Evolutionary conservation across 75 land plant genomes (phyloP).

Genomic region (Adiantum capillusveneris): DNA sequence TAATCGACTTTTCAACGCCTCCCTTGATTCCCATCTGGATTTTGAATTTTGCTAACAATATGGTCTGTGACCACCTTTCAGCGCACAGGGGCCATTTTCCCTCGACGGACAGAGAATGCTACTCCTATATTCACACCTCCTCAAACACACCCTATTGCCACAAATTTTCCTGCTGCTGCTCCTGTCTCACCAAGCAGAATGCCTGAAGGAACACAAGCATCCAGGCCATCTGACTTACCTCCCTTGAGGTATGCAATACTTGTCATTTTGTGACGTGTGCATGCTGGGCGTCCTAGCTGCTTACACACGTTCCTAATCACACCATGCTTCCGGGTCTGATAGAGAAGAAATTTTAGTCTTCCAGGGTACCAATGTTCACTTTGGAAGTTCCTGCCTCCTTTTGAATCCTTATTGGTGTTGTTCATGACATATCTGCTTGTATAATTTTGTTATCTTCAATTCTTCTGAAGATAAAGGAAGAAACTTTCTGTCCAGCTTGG

Average conservation of each 20-base stretch:
- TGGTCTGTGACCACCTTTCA: constrained; percentile 17
- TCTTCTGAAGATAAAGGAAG: too few species aligned
- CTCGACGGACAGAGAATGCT: constrained; percentile 64
- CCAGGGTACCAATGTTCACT: background rate
- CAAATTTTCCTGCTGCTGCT: constrained; percentile 39
- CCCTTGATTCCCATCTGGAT: too few species aligned
- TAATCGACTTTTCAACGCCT: too few species aligned
- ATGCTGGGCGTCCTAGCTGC: too few species aligned
- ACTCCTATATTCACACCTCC: constrained; percentile 90
- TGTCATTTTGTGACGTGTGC: background rate
- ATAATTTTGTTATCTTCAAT: background rate
- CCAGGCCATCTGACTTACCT: constrained; percentile 54
- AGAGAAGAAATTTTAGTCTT: background rate
- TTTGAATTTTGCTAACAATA: too few species aligned
- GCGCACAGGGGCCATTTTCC: constrained; percentile 91
- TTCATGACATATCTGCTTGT: background rate
- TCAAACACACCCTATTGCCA: constrained; percentile 67
- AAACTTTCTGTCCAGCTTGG: constrained; percentile 40
- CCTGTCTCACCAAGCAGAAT: constrained; percentile 33
- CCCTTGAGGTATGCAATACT: constrained; percentile 51
- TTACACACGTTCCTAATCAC: background rate
- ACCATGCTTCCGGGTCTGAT: background rate
- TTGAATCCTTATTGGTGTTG: too few species aligned
- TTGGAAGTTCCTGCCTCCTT: background rate
- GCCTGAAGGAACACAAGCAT: constrained; percentile 39